These are phyloP conservation scores for Rhizomucor miehei DNA, from an alignment of 371 early-diverging fungal species.

Conservation along the genomic window DNA sequence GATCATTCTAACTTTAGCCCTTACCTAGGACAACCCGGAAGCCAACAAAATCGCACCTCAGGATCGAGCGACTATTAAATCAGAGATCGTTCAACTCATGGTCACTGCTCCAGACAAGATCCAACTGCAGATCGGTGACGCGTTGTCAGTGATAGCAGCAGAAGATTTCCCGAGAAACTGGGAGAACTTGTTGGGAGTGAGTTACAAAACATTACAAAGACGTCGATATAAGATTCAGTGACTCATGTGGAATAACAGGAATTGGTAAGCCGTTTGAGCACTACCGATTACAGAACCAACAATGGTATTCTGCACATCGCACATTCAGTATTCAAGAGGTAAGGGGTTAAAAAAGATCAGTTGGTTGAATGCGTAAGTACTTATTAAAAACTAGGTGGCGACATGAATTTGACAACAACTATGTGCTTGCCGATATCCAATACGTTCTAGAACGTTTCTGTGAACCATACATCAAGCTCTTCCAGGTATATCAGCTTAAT, in stretches of 20 bases:
- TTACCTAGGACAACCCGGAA: slow-evolving; percentile 48
- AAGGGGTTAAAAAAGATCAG: slow-evolving; percentile 3
- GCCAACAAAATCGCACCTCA: slow-evolving; percentile 54
- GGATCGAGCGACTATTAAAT: slow-evolving; percentile 83
- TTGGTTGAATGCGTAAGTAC: not conserved
- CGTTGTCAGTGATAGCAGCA: slow-evolving; percentile 87
- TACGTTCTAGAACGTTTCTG: slow-evolving; percentile 85
- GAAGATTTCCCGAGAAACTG: slow-evolving; percentile 90
- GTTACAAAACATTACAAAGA: slow-evolving; percentile 2
- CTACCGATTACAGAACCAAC: slow-evolving; percentile 78
- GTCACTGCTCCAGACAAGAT: slow-evolving; percentile 73
- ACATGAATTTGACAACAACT: slow-evolving; percentile 75
- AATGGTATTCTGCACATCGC: slow-evolving; percentile 91
- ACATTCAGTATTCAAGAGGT: slow-evolving; percentile 92
- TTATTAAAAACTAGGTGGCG: slow-evolving; percentile 74
- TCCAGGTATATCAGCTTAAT: slow-evolving; percentile 53
- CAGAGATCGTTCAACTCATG: slow-evolving; percentile 82
- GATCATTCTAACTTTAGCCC: not conserved
- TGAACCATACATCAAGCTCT: slow-evolving; percentile 76
- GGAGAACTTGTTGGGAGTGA: slow-evolving; percentile 79
- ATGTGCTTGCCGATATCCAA: slow-evolving; percentile 85
- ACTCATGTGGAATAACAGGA: slow-evolving; percentile 38
- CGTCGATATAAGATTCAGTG: not conserved
- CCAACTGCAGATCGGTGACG: slow-evolving; percentile 91
- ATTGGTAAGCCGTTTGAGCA: slow-evolving; percentile 73